Base-by-base conservation (phyloP, 208 protist genomes). In the Acanthamoeba sp. region DNA sequence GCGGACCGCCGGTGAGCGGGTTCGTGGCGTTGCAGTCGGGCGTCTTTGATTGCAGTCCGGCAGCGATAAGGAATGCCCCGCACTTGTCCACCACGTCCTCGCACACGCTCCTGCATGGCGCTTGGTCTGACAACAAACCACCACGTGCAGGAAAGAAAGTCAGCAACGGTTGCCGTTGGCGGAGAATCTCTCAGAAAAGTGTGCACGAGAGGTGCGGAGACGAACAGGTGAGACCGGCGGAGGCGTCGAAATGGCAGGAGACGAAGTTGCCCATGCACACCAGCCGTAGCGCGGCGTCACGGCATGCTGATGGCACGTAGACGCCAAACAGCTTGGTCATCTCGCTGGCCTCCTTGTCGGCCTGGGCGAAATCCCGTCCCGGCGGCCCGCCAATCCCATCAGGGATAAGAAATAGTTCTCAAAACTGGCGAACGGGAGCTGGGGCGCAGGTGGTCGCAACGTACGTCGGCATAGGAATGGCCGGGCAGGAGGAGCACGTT, bases 221-320 rank as follows among this genome's bases (percentile, higher is more conserved):
- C 64, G 38, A 24, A 78, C 69, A 38, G 14, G 29, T 38, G n/a
- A 42, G 69, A 16, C n/a, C 69, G 14, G 34, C 9, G 38, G 24
- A 48, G 3, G 29, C 7, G 38, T 45, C 29, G 69, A 78, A 78
- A 6, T 78, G n/a, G 69, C 69, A 78, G 1, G 69, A 78, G 14
- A 78, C 34, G 22, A 78, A 78, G 69, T 78, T 78, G 69, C 69
- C 69, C 69, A 78, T 38, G 69, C 69, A 78, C 34, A 78, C 69
- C 32, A 78, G 38, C 6, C 69, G 69, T 34, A 78, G 36, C 7
- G 69, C 69, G 29, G 69, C 69, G n/a, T 40, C 14, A 12, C 69
- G 69, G 22, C 69, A 78, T 1, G 38, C 69, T 6, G 69, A 34
- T 34, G 69, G 69, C 38, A 78, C 69, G 69, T 48, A 78, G 32